Percentiles rank a stretch among this genome's conserved stretches.
These are phyloP conservation scores for Crucihimalaya himalaica DNA, from an alignment of 345 rosid species.

Conservation along the genomic window DNA sequence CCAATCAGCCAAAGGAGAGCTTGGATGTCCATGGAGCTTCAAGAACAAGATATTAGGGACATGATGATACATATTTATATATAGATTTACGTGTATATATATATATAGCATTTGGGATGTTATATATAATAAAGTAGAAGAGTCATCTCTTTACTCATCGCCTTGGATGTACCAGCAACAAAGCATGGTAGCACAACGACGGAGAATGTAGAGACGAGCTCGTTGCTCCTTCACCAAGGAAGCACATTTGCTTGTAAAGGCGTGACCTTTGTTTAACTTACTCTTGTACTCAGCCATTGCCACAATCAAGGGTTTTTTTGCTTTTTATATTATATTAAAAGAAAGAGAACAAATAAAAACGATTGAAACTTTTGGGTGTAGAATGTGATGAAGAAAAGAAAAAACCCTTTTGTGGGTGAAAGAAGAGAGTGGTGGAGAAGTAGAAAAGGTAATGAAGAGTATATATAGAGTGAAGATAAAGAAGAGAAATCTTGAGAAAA, in stretches of 20 bases:
- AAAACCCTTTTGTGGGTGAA: slow-evolving; percentile 32
- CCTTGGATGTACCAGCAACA: slow-evolving; percentile 70
- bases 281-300: slow-evolving; percentile 48
- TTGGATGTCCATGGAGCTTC: slow-evolving; percentile 20
- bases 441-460: slow-evolving; percentile 5
- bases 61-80: not conserved
- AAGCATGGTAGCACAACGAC: slow-evolving; percentile 88
- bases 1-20: slow-evolving; percentile 33
- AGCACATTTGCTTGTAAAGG: slow-evolving; percentile 71
- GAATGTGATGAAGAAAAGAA: not conserved
- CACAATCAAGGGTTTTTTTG: not conserved
- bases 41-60: slow-evolving; percentile 6
- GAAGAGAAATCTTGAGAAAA: slow-evolving; percentile 29
- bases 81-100: not conserved
- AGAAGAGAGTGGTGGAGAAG: slow-evolving; percentile 22
- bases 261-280: slow-evolving; percentile 45
- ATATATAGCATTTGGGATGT: no score
- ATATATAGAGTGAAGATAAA: slow-evolving; percentile 29
- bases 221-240: slow-evolving; percentile 69
- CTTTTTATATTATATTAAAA: not conserved
- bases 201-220: slow-evolving; percentile 67
- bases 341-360: not conserved
- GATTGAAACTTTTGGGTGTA: slow-evolving; percentile 15
- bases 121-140: slow-evolving; percentile 16
- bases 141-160: slow-evolving; percentile 46